phyloP scores from a whole-genome alignment of 192 early-diverging fungal species.

The Entomortierella lignicola region DNA sequence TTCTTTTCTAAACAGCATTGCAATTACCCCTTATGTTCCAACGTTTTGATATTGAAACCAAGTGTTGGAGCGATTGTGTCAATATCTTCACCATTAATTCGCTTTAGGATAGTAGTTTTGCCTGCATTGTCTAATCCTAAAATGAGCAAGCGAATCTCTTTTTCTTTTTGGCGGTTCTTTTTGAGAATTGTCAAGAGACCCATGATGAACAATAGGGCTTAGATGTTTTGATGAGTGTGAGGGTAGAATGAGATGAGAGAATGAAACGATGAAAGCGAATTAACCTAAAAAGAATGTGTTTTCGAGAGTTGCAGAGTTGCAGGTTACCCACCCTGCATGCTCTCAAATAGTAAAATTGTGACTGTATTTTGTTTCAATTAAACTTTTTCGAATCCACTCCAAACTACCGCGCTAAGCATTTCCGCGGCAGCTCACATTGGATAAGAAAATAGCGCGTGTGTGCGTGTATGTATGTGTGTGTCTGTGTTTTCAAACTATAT shows the following conservation, averaged over 20 bases:
- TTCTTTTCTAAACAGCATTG: background rate
- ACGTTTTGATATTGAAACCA: constrained; percentile 98
- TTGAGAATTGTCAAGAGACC: constrained; percentile 94
- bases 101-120: constrained; percentile 97
- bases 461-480: too few species aligned
- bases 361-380: background rate
- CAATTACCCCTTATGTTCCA: constrained; percentile 80
- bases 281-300: background rate
- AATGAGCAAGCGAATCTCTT: constrained; percentile 94
- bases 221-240: background rate
- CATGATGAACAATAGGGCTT: constrained; percentile 63
- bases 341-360: background rate
- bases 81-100: constrained; percentile 93
- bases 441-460: background rate
- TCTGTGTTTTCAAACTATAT: too few species aligned
- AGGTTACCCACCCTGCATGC: too few species aligned
- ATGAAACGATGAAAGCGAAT: background rate
- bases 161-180: constrained; percentile 92
- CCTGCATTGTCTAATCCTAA: constrained; percentile 99
- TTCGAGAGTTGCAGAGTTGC: too few species aligned
- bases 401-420: constrained; percentile 23
- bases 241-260: background rate
- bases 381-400: background rate
- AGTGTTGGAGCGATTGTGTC: constrained; percentile 93
- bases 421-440: constrained; percentile 4